Percentiles rank a stretch among this genome's conserved stretches.
These are phyloP conservation scores for Sugiyamaella lignohabitans DNA, from an alignment of 805 yeast species.

Conservation along the genomic window DNA sequence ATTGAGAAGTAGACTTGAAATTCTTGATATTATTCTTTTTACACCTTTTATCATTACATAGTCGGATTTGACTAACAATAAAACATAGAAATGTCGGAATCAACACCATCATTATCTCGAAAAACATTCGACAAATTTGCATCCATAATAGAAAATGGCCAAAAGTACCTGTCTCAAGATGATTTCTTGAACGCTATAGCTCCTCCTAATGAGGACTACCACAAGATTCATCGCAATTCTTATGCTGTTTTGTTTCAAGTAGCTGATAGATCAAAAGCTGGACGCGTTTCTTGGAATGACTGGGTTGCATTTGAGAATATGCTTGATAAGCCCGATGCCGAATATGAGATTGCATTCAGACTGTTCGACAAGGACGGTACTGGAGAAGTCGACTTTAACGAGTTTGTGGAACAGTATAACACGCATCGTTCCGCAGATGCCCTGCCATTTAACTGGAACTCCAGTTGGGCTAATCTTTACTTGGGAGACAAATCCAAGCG, in stretches of 20 bases:
- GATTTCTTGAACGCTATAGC: slow-evolving; percentile 42
- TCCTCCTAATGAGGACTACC: slow-evolving; percentile 41
- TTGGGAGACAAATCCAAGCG: slow-evolving; percentile 34
- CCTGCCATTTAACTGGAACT: slow-evolving; percentile 39
- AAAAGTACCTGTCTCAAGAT: slow-evolving; percentile 21
- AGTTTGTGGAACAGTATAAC: slow-evolving; percentile 36
- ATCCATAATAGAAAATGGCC: slow-evolving; percentile 17
- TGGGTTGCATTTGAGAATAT: slow-evolving; percentile 65
- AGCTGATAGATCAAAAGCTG: slow-evolving; percentile 68
- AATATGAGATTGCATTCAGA: slow-evolving; percentile 44
- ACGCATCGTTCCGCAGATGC: slow-evolving; percentile 31
- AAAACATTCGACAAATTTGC: slow-evolving; percentile 20
- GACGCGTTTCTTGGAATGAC: slow-evolving; percentile 60
- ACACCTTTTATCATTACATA: no score
- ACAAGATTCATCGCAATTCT: slow-evolving; percentile 49
- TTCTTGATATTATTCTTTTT: no score
- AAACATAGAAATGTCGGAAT: no score
- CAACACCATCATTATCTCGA: no score
- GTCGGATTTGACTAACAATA: no score
- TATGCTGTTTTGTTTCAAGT: slow-evolving; percentile 71
- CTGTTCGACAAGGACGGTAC: slow-evolving; percentile 36
- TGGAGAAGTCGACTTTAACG: slow-evolving; percentile 35
- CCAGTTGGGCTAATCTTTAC: slow-evolving; percentile 37
- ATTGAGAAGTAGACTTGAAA: no score
- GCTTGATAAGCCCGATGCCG: slow-evolving; percentile 50